Conservation (phyloP, 805 yeast species). For the Torulaspora microellipsoides region DNA sequence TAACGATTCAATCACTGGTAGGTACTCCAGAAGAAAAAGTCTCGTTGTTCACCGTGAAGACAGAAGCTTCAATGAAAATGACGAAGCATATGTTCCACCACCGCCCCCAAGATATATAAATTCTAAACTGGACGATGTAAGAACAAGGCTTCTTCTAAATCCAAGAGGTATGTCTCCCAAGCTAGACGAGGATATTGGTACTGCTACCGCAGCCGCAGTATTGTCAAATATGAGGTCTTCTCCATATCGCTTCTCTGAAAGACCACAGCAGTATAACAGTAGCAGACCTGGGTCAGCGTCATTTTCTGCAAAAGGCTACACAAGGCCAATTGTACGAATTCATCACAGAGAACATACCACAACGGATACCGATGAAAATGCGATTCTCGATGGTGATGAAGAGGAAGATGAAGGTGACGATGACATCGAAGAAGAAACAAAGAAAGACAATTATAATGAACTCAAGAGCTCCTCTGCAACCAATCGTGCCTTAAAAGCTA, state of each 20-base stretch:
- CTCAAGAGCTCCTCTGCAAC: not conserved
- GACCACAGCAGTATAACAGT: conserved; percentile 9
- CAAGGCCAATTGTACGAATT: conserved; percentile 28
- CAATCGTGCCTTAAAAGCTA: not conserved
- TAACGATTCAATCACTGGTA: too few relatives aligned
- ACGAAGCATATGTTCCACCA: conserved; percentile 18
- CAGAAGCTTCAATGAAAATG: conserved; percentile 3
- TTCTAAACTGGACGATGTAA: conserved; percentile 31
- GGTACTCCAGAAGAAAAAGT: too few relatives aligned
- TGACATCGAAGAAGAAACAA: conserved; percentile 5
- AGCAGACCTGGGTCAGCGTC: conserved; percentile 32
- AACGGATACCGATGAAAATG: conserved; percentile 18
- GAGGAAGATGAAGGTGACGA: conserved; percentile 14
- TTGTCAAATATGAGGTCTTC: conserved; percentile 35
- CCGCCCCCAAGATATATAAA: conserved; percentile 32
- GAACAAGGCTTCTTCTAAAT: conserved; percentile 27
- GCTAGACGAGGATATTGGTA: conserved; percentile 26
- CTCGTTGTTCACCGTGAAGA: not conserved
- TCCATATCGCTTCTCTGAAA: conserved; percentile 25
- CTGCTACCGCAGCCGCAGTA: conserved; percentile 34
- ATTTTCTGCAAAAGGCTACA: conserved; percentile 18
- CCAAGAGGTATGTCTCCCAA: conserved; percentile 19
- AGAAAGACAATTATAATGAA: conserved; percentile 1
- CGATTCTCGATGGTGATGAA: conserved; percentile 20
- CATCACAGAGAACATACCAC: conserved; percentile 20